Evolutionary conservation across 306 rosid genomes (phyloP).

Genomic region (Cyamopsis tetragonoloba): DNA sequence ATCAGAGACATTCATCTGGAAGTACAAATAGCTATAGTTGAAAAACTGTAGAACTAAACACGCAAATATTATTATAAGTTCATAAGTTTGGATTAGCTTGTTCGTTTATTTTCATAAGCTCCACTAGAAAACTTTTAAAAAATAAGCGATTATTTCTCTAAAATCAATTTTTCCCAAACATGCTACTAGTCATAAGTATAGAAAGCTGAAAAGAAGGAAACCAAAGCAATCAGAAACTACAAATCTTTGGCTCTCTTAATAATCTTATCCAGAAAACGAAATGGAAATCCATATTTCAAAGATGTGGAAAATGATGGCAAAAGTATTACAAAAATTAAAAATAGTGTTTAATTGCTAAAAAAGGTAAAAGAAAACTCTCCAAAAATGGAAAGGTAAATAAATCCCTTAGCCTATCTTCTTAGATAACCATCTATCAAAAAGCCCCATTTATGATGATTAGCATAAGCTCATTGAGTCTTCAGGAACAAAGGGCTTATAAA

Average conservation of each 20-base stretch:
- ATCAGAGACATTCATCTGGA: constrained; percentile 1
- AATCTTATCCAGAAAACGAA: constrained; percentile 2
- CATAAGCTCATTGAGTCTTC: not conserved
- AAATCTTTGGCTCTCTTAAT: not conserved
- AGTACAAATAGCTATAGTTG: not conserved
- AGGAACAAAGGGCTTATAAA: not conserved
- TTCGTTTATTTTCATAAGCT: too few relatives aligned
- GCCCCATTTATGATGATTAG: not conserved
- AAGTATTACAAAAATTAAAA: not conserved
- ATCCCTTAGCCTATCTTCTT: not conserved
- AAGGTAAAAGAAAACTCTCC: not conserved
- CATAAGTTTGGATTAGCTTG: too few relatives aligned
- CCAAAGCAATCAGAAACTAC: not conserved
- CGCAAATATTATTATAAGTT: not conserved
- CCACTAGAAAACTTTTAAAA: too few relatives aligned
- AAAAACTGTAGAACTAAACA: not conserved
- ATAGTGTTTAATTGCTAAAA: not conserved
- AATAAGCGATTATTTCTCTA: too few relatives aligned
- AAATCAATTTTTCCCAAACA: too few relatives aligned
- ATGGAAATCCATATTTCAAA: not conserved
- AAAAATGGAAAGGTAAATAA: not conserved
- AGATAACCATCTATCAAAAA: not conserved
- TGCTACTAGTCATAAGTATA: not conserved
- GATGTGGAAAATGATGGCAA: not conserved
- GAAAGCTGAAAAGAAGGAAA: not conserved